Base-by-base conservation (phyloP, 2,329 filamentous ascomycete species). In the Fusarium buharicum region DNA sequence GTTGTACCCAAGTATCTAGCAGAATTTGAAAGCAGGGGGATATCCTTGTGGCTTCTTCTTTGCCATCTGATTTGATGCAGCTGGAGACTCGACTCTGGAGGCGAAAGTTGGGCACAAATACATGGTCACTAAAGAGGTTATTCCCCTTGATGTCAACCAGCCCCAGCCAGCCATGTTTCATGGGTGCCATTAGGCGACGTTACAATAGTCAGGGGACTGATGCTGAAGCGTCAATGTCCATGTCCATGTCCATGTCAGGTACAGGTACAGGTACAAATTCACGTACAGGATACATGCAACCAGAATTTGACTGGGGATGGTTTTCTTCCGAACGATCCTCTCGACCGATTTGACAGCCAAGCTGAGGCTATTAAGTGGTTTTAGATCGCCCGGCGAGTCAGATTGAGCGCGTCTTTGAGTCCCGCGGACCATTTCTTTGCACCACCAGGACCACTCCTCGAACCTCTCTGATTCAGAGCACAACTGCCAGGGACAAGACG, bases 371-470 rank as follows among this genome's bases (percentile, higher is more conserved):
- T 57, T 48, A 51, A 55, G 59, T 49, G 44, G 50, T 41, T 44
- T 56, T 60, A 24, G 44, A 53, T 57, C 44, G 52, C 58, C 49
- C 51, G 61, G 68, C 64, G 66, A 70, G 64, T 66, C 54, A 69
- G 61, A 70, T 68, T 46, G 47, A 69, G 68, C 68, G 68, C 66
- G 69, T 51, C 47, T 64, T 70, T 70, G 64, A 70, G 57, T 37
- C 55, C 48, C 6, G 56, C 31, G 20, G 57, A 54, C 50, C 57
- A 52, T 44, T 44, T 46, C 51, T 36, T 40, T 64, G 46, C 40
- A 62, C 55, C 20, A 62, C 16, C 46, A 51, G 16, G 55, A 49
- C 40, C 50, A 51, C 38, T 36, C 16, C 31, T 54, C 38, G 36
- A 49, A 17, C 20, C 41, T 33, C 45, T 39, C 43, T 45, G 17